phyloP scores from a whole-genome alignment of 2,329 filamentous ascomycete genomes.

The Leptographium lundbergii region DNA sequence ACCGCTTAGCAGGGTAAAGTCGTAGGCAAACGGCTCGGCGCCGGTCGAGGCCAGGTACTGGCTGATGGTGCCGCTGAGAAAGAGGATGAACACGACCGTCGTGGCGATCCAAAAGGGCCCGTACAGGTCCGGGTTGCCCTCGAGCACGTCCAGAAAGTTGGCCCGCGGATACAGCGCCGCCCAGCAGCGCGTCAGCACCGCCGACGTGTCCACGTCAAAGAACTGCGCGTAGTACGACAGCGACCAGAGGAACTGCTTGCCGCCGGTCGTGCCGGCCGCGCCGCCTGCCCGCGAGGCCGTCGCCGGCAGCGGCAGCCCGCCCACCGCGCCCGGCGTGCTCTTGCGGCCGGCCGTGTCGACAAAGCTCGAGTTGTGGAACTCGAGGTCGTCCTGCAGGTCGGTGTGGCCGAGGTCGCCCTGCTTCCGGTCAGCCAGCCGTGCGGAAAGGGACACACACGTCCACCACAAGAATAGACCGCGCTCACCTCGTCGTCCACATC shows the following conservation, averaged over 20 bases:
- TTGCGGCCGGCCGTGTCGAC: slow-evolving; percentile 42
- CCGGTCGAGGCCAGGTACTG: slow-evolving; percentile 64
- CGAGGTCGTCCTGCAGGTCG: slow-evolving; percentile 95
- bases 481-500: slow-evolving; percentile 89
- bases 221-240: slow-evolving; percentile 92
- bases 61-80: slow-evolving; percentile 88
- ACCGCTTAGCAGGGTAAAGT: slow-evolving; percentile 82
- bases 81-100: slow-evolving; percentile 89
- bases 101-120: slow-evolving; percentile 98
- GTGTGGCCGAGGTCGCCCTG: slow-evolving; percentile 96
- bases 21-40: slow-evolving; percentile 73
- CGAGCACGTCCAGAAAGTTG: slow-evolving; percentile 93
- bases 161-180: slow-evolving; percentile 80
- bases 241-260: slow-evolving; percentile 86
- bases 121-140: slow-evolving; percentile 94
- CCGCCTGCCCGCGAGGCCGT: slow-evolving; percentile 34
- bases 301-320: slow-evolving; percentile 41
- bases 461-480: not conserved
- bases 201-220: slow-evolving; percentile 93
- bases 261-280: slow-evolving; percentile 19
- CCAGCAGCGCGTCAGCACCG: slow-evolving; percentile 76
- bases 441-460: not conserved
- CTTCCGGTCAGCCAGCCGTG: slow-evolving; percentile 9
- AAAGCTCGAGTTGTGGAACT: slow-evolving; percentile 93
- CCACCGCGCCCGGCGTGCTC: slow-evolving; percentile 30